Base-by-base conservation (phyloP, 148 eudicot genomes). In the Hydrangea macrophylla region DNA sequence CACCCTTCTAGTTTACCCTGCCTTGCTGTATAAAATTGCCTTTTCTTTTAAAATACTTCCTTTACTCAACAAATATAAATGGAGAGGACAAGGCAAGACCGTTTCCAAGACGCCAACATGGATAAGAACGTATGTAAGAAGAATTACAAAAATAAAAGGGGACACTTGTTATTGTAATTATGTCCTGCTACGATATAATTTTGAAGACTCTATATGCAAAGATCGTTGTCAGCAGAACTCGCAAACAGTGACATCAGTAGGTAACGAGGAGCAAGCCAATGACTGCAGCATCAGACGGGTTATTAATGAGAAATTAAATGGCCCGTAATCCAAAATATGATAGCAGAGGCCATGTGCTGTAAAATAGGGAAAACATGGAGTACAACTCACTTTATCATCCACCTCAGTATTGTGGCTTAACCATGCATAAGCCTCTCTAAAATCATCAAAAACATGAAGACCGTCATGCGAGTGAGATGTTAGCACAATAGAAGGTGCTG, bases 381-480 rank as follows among this genome's bases (percentile, higher is more conserved):
- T 36, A 51, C 53, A 60, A 83, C 96, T 80, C 73, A 90, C 98
- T 76, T 94, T 94, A 79, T 94, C 97, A 73, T 90, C 97, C 64
- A 94, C 90, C 67, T 94, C 98, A 37, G 98, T 94, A 73, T 94
- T 90, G 85, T 94, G 98, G 80, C 96, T 74, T 70, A 91, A 80
- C 97, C 97, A 88, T 67, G 89, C 85, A 82, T 94, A 94, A 51
- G 91, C 99, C 87, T 94, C 98, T 79, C 99, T 81, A 58, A 94
- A 94, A 82, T 94, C 99, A 76, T 94, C 99, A 87, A 94, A 94
- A 67, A 94, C 97, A 70, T 94, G 99, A 76, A 94, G 79, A 67
- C 99, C 99, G 40, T 94, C 95, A 57, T 74, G 82, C 51, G 97
- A 69, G 64, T 80, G 88, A 70, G 99, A 88, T 36, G 97, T 90